Conservation (phyloP, 345 rosid species). For the Aquilaria malaccensis region DNA sequence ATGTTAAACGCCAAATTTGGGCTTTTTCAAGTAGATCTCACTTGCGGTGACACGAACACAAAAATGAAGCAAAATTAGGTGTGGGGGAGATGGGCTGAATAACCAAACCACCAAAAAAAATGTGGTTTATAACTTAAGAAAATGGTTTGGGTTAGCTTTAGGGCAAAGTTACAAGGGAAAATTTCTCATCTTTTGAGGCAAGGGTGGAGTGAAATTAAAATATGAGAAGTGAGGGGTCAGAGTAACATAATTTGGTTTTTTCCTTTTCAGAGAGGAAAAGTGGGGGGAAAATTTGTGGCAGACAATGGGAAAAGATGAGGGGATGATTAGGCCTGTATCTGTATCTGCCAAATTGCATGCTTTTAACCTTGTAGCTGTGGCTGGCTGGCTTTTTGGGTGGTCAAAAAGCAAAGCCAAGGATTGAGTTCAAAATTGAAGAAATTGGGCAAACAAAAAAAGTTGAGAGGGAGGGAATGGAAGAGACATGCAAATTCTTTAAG, state of each 20-base stretch:
- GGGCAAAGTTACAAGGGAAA: constrained; percentile 22
- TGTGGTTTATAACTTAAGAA: constrained; percentile 6
- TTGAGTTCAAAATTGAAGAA: neutral
- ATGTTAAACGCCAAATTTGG: neutral
- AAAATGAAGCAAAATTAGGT: constrained; percentile 25
- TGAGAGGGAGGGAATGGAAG: constrained; percentile 8
- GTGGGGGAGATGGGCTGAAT: constrained; percentile 14
- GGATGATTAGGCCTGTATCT: neutral
- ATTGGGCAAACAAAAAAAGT: neutral
- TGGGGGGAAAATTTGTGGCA: neutral
- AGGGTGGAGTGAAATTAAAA: constrained; percentile 16
- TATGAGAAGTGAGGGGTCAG: neutral
- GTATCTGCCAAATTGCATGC: neutral
- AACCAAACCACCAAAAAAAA: constrained; percentile 18
- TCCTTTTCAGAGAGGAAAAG: neutral
- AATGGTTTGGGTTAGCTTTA: constrained; percentile 22
- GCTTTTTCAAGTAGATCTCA: neutral
- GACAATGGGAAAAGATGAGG: neutral
- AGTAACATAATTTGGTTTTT: neutral
- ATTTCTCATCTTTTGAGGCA: constrained; percentile 12
- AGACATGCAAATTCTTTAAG: constrained; percentile 17
- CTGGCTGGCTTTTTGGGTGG: constrained; percentile 3
- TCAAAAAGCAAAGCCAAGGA: constrained; percentile 15
- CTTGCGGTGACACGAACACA: neutral
- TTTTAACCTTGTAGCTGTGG: neutral